Percentiles rank a stretch among this genome's conserved stretches.
These are phyloP conservation scores for Tilletia walkeri DNA, from an alignment of 1,284 basidiomycete species.

Conservation along the genomic window DNA sequence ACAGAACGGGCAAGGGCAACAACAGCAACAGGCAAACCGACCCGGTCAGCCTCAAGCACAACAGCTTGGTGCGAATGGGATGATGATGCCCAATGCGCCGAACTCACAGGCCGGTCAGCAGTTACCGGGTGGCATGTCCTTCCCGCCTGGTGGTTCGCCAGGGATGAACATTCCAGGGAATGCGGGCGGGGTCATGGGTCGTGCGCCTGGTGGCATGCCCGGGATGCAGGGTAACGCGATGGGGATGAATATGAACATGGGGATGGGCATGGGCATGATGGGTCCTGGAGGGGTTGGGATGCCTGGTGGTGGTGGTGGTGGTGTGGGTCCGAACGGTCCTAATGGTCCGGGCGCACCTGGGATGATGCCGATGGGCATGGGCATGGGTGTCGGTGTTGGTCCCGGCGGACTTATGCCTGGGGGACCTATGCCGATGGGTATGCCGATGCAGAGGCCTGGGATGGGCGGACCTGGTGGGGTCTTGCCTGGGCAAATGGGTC, in stretches of 20 bases:
- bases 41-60: constrained; percentile 7
- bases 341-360: background rate
- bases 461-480: background rate
- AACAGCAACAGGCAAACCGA: constrained; percentile 7
- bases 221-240: background rate
- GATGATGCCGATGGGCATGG: constrained; percentile 6
- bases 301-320: background rate
- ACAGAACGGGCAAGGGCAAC: background rate
- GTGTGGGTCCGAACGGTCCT: background rate
- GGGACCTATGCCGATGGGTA: constrained; percentile 7
- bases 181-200: constrained; percentile 6
- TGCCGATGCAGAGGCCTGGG: background rate
- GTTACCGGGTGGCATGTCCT: background rate
- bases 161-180: background rate
- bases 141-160: background rate
- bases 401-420: background rate
- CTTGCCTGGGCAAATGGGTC: background rate
- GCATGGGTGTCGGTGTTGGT: background rate
- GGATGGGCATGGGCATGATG: constrained; percentile 7
- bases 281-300: background rate
- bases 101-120: background rate
- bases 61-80: constrained; percentile 6
- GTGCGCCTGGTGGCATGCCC: background rate
- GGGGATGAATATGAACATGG: constrained; percentile 3
- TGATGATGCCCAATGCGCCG: constrained; percentile 11